Evolutionary conservation across 768 basidiomycete species (phyloP).

Genomic region (Dacryopinax spathularia): DNA sequence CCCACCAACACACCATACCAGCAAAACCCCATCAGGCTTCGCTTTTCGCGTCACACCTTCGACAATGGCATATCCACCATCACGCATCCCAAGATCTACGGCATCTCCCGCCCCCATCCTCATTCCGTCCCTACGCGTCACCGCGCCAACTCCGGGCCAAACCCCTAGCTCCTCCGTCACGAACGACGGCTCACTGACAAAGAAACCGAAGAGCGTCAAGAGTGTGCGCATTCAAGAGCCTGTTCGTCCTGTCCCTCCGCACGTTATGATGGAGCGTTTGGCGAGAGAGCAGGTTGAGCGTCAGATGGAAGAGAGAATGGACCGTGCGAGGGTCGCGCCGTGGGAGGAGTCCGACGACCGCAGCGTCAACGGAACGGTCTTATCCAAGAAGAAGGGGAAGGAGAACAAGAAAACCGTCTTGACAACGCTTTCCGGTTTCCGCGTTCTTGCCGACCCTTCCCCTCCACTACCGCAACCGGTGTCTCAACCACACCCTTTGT

Average conservation of each 20-base stretch:
- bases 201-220: background rate
- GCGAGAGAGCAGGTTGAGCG: background rate
- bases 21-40: background rate
- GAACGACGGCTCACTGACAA: background rate
- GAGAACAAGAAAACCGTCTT: background rate
- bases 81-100: background rate
- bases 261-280: background rate
- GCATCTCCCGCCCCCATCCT: background rate
- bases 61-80: background rate
- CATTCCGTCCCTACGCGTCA: background rate
- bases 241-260: background rate
- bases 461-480: background rate
- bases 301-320: background rate
- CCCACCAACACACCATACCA: background rate
- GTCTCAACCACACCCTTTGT: background rate
- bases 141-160: background rate
- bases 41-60: background rate
- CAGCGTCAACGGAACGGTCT: background rate
- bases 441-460: background rate
- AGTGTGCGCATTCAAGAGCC: conserved; percentile 1
- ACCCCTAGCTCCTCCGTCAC: background rate
- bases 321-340: background rate
- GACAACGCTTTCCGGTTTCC: background rate
- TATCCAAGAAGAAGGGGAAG: background rate
- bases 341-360: background rate